These are phyloP conservation scores for Voacanga thouarsii DNA, from an alignment of 257 asterid genomes.

Conservation along the genomic window DNA sequence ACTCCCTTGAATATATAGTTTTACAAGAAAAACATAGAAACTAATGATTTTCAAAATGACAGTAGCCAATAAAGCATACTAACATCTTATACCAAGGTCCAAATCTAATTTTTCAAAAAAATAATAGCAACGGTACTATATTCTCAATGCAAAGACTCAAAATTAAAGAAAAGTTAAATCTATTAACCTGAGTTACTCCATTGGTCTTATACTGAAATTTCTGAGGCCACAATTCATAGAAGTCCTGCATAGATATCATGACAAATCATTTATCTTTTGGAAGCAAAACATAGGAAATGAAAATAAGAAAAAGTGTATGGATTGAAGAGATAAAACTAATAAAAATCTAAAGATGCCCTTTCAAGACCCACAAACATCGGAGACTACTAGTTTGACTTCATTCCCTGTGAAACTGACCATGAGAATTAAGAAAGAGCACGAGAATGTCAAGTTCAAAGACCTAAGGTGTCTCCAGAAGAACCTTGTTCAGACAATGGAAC, in stretches of 20 bases:
- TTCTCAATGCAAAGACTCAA: neutral
- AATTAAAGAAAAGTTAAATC: neutral
- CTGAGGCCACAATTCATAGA: slow-evolving; percentile 46
- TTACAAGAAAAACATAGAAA: neutral
- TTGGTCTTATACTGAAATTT: slow-evolving; percentile 49
- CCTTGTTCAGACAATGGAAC: neutral
- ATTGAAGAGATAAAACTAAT: no score
- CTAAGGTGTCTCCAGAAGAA: neutral
- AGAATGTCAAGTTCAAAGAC: neutral
- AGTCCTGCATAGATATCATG: slow-evolving; percentile 34
- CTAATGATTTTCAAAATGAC: neutral
- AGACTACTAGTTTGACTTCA: neutral
- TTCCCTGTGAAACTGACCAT: neutral
- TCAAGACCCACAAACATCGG: neutral
- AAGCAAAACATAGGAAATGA: neutral
- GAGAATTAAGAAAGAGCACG: neutral
- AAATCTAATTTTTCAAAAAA: neutral
- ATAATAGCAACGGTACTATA: neutral
- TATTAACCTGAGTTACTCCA: slow-evolving; percentile 50
- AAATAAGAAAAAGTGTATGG: neutral
- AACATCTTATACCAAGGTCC: neutral
- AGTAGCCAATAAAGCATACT: neutral
- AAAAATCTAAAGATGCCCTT: neutral
- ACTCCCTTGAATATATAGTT: neutral
- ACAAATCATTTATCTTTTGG: neutral